Base-by-base conservation (phyloP, 148 eudicot species). In the Euryodendron excelsum region DNA sequence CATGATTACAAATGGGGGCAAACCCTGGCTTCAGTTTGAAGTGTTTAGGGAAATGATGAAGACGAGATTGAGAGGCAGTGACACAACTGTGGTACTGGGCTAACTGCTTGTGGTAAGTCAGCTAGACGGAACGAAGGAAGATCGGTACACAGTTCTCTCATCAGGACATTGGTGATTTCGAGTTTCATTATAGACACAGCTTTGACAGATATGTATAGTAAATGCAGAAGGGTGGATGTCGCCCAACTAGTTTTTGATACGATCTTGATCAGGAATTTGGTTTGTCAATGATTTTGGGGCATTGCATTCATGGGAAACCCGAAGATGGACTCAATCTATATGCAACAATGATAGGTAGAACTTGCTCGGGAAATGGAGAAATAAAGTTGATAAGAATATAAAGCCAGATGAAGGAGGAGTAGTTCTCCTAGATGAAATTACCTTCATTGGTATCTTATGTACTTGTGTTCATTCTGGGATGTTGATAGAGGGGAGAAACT, bases 251-350 rank as follows among this genome's bases (percentile, higher is more conserved):
- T 94, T 48, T 94, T 94, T 52, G 91, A 90, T 85, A 75, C 81
- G 55, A 61, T 90, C 70, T 28, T n/a, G n/a, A 71, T 66, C 52
- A 89, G 80, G 84, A 92, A 86, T 79, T 82, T 92, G 80, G 88
- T 90, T 60, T 85, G 91, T 83, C 92, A 31, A 90, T 94, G 94
- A 92, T 94, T 76, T 79, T 90, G 64, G 98, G 98, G 73, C 86
- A 92, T 73, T 85, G 92, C 78, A 76, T 90, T 68, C 88, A 94
- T 70, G 98, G 94, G 17, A 80, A 86, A 82, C 90, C 98, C 58
- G 36, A 73, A 60, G 89, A 87, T 76, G 98, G 98, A 18, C 86
- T 94, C 56, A 31, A 18, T 72, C 82, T 94, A 27, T 94, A 82
- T 70, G 81, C 76, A 30, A 77, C 82, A 41, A 88, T 94, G 94